Percentiles rank a stretch among this genome's conserved stretches.
Evolutionary conservation across 805 yeast genomes (phyloP).

Genomic region (Saccharomycopsis selenospora): DNA sequence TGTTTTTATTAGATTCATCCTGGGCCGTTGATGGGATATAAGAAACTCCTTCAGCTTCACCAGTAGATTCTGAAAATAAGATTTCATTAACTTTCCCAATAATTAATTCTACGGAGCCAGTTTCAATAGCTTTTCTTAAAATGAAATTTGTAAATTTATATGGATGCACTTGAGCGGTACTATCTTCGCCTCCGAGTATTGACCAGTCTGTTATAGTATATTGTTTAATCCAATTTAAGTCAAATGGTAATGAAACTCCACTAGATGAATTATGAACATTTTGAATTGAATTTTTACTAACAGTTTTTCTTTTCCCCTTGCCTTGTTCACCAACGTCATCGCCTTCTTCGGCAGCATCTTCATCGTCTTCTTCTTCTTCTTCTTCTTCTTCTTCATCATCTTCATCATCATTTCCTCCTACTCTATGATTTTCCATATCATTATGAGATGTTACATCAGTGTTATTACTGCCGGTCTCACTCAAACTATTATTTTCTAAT

Average conservation of each 20-base stretch:
- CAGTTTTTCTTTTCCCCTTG: constrained; percentile 31
- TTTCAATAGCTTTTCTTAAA: constrained; percentile 68
- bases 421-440: constrained; percentile 7
- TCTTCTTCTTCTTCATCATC: constrained; percentile 12
- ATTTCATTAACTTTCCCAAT: constrained; percentile 78
- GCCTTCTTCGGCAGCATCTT: not conserved
- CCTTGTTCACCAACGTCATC: not conserved
- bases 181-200: constrained; percentile 70
- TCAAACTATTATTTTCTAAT: constrained; percentile 7
- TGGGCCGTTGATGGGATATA: constrained; percentile 41
- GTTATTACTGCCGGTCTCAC: constrained; percentile 1
- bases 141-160: constrained; percentile 84
- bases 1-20: constrained; percentile 28
- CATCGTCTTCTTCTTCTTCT: not conserved
- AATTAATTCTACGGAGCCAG: constrained; percentile 76
- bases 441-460: constrained; percentile 24
- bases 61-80: constrained; percentile 51
- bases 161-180: constrained; percentile 97
- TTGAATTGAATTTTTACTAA: constrained; percentile 30
- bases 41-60: constrained; percentile 65
- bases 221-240: constrained; percentile 70
- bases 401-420: constrained; percentile 26
- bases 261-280: constrained; percentile 23
- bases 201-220: constrained; percentile 66
- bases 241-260: constrained; percentile 41